phyloP scores from a whole-genome alignment of 345 rosid genomes.

The Lumnitzera littorea region DNA sequence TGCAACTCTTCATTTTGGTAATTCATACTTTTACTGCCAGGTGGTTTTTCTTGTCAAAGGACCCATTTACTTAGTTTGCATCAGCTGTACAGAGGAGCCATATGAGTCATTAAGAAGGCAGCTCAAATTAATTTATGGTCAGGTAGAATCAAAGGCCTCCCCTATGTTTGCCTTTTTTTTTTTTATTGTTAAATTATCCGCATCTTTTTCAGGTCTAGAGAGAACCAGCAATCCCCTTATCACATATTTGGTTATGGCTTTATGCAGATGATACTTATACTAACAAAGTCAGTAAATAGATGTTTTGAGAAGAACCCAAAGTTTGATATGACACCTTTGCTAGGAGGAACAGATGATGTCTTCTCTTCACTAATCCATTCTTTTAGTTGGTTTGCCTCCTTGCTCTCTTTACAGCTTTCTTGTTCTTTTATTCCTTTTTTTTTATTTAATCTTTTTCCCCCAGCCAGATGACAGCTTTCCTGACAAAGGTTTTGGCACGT shows the following conservation, averaged over 20 bases:
- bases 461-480: neutral
- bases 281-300: conserved; percentile 90
- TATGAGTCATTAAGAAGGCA: conserved; percentile 81
- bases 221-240: conserved; percentile 3
- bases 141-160: conserved; percentile 40
- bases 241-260: conserved; percentile 16
- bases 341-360: conserved; percentile 97
- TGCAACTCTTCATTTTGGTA: no score
- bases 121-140: conserved; percentile 91
- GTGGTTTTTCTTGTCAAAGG: conserved; percentile 97
- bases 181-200: neutral
- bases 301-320: conserved; percentile 95
- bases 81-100: conserved; percentile 95
- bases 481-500: no score
- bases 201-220: neutral
- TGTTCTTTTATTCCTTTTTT: conserved; percentile 5
- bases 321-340: conserved; percentile 98
- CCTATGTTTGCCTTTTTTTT: neutral
- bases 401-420: conserved; percentile 10
- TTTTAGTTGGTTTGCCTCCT: conserved; percentile 66
- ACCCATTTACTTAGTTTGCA: conserved; percentile 94
- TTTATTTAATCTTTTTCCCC: neutral
- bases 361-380: conserved; percentile 97
- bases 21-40: conserved; percentile 27
- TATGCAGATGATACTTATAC: conserved; percentile 93